Conservation (phyloP, 2,329 filamentous ascomycete species). For the Hypoxylon sp. region DNA sequence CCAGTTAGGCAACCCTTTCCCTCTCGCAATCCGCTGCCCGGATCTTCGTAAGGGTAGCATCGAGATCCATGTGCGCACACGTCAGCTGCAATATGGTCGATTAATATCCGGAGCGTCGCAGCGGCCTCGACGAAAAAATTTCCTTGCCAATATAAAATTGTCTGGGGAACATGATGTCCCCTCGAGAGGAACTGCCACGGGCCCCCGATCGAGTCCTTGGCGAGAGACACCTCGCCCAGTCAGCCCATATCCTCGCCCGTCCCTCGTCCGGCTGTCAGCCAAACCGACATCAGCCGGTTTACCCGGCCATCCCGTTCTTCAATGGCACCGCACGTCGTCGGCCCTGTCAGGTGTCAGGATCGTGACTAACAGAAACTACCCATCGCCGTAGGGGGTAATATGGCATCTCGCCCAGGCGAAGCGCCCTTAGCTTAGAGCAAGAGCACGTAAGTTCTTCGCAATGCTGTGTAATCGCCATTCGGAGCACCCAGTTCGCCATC, state of each 20-base stretch:
- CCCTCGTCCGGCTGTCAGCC: constrained; percentile 11
- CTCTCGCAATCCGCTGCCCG: constrained; percentile 26
- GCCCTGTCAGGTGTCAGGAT: constrained; percentile 13
- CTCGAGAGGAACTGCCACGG: too few species aligned
- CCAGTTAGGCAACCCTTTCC: neutral
- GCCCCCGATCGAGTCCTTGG: constrained; percentile 4
- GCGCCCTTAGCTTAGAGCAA: constrained; percentile 14
- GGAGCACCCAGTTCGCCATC: constrained; percentile 29
- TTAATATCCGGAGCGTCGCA: constrained; percentile 22
- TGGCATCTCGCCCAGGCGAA: constrained; percentile 12
- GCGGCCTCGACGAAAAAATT: constrained; percentile 12
- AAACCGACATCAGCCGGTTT: constrained; percentile 35
- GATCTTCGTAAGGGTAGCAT: constrained; percentile 26
- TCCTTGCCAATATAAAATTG: constrained; percentile 27
- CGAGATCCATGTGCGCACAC: constrained; percentile 30
- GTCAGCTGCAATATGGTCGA: constrained; percentile 34
- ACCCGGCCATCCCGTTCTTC: constrained; percentile 28
- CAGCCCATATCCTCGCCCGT: neutral
- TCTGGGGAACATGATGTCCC: constrained; percentile 29
- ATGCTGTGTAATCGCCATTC: constrained; percentile 15
- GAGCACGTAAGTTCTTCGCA: constrained; percentile 15
- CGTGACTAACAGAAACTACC: constrained; percentile 34
- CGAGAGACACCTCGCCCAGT: neutral
- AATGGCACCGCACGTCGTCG: constrained; percentile 17
- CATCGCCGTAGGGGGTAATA: constrained; percentile 18